Percentiles rank a stretch among this genome's conserved stretches.
Conservation (phyloP, 1,139 yeast genomes). For the Saccharomyces pastorianus region DNA sequence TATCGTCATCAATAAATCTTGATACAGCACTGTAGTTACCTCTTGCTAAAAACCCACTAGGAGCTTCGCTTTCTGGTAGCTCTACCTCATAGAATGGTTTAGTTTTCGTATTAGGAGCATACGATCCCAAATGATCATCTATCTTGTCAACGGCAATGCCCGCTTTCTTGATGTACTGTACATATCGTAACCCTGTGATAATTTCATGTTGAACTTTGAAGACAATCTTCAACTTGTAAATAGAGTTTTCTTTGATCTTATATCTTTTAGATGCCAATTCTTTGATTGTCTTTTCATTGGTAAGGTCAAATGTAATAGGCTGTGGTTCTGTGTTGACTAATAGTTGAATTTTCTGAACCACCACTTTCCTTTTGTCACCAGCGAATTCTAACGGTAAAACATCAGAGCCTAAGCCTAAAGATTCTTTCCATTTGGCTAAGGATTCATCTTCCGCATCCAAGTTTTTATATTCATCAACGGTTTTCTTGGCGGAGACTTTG, state of each 20-base stretch:
- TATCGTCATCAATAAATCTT: slow-evolving; percentile 84
- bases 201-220: slow-evolving; percentile 88
- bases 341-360: slow-evolving; percentile 67
- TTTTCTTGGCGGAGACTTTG: slow-evolving; percentile 75
- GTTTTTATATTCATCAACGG: slow-evolving; percentile 74
- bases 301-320: slow-evolving; percentile 60
- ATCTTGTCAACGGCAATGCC: slow-evolving; percentile 82
- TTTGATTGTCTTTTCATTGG: slow-evolving; percentile 43
- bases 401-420: slow-evolving; percentile 64
- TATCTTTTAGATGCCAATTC: slow-evolving; percentile 38
- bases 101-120: slow-evolving; percentile 79
- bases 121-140: slow-evolving; percentile 85
- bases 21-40: slow-evolving; percentile 77
- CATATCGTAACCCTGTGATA: slow-evolving; percentile 81
- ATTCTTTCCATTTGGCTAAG: slow-evolving; percentile 85
- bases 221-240: slow-evolving; percentile 63
- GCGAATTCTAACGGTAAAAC: slow-evolving; percentile 51
- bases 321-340: slow-evolving; percentile 50
- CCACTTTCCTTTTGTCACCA: slow-evolving; percentile 71
- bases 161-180: slow-evolving; percentile 76
- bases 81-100: slow-evolving; percentile 74
- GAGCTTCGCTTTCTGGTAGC: slow-evolving; percentile 85
- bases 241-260: slow-evolving; percentile 68
- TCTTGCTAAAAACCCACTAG: slow-evolving; percentile 81
- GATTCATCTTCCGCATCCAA: slow-evolving; percentile 90